Evolutionary conservation across 2,329 filamentous ascomycete species (phyloP).

Genomic region (Colletotrichum sp.): DNA sequence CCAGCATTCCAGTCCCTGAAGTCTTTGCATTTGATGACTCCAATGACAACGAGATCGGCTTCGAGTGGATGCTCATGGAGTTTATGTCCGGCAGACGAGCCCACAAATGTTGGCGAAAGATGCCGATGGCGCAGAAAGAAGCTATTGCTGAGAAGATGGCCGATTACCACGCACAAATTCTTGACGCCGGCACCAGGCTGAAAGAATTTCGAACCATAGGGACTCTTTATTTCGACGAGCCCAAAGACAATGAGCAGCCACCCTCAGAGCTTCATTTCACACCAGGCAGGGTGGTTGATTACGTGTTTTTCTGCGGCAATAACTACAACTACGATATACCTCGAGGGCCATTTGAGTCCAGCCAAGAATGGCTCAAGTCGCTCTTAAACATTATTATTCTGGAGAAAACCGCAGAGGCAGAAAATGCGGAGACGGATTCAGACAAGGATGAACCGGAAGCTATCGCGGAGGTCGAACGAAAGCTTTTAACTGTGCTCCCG

Average conservation of each 20-base stretch:
- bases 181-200: neutral
- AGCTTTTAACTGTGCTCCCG: constrained; percentile 33
- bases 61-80: constrained; percentile 46
- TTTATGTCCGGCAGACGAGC: constrained; percentile 28
- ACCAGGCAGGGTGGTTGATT: constrained; percentile 32
- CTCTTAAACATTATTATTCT: constrained; percentile 33
- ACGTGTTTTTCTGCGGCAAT: constrained; percentile 36
- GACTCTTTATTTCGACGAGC: neutral
- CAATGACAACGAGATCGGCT: constrained; percentile 37
- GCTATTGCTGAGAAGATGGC: constrained; percentile 33
- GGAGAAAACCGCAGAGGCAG: constrained; percentile 26
- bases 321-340: constrained; percentile 34
- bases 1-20: constrained; percentile 35
- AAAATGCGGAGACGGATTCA: constrained; percentile 26
- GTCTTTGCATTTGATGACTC: constrained; percentile 37
- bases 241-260: neutral
- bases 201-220: neutral
- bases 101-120: constrained; percentile 27
- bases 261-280: neutral
- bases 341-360: constrained; percentile 41
- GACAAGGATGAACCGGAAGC: constrained; percentile 35
- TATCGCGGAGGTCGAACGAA: constrained; percentile 26
- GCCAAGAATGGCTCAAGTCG: constrained; percentile 41
- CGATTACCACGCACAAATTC: constrained; percentile 28
- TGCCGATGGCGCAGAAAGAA: constrained; percentile 36